Evolutionary conservation across 768 basidiomycete genomes (phyloP), one percentile per base, ranked within the genome.

Genomic region (Roridomyces roridus): DNA sequence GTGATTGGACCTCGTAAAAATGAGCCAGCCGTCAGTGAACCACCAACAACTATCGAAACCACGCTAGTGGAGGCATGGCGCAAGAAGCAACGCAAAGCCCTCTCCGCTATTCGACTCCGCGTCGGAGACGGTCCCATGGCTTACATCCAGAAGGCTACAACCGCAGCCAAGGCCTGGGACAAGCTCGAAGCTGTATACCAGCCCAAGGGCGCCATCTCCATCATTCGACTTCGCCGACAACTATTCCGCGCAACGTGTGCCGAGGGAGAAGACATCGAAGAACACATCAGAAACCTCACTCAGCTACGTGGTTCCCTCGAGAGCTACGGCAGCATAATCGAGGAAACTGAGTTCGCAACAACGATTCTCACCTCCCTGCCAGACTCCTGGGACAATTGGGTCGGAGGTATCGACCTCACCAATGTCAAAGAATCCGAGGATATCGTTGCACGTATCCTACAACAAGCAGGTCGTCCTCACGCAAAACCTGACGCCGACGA

Each of bases 221-320:
- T 73, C 11, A 47, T 72, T 1, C 52, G 53, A 2, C 43, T 65
- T 26, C 61, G 62, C 20, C 55, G 70, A 10, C 68, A 70, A 51
- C 51, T 76, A 50, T 68, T 65, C 46, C 55, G 66, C 1, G 43
- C 64, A 4, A 25, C 56, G 12, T 70, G 67, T 42, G 64, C 65
- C n/a, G 75, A 77, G 15, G 69, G 60, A 4, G 59, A 64, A 14
- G 65, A 71, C 46, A 66, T 77, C 31, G 68, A 70, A n/a, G 65
- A 67, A 40, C 73, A 75, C 53, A 65, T 76, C 29, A 51, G 51
- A 6, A 62, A 57, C 24, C 63, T 77, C 57, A 63, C 23, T 26
- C 55, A 8, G 63, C 62, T 42, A 42, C 65, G 35, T 55, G 68
- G 23, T 66, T 73, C 39, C 42, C 68, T 20, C 29, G 54, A n/a